Evolutionary conservation across 169 alveolate species (phyloP), one percentile per base, ranked within the genome.

Genomic region (Fabrea salina): DNA sequence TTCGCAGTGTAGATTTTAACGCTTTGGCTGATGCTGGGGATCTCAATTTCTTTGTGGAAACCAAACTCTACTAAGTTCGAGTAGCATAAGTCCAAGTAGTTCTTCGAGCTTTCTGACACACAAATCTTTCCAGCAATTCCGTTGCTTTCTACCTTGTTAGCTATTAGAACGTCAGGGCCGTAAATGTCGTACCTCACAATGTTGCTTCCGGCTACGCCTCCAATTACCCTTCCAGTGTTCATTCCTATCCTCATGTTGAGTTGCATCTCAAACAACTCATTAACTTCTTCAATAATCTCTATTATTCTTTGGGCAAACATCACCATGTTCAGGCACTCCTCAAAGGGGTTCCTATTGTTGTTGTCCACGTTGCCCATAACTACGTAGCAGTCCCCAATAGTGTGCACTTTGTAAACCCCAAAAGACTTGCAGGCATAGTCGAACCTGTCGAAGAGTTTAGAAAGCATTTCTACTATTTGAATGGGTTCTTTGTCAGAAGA

Each of bases 301-400:
- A 97, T 87, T 99, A 97, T 97, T 57, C 93, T 87, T 39, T 87
- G 88, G 5, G 97, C 97, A 95, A 93, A 91, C 61, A 87, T 92
- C 25, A 93, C 82, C 80, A 84, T 59, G 58, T 89, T 44, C 19
- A 44, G 19, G 53, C 53, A 44, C 16, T 44, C 53, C 53, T 44
- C 19, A 8, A 8, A 37, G 11, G n/a, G 22, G 25, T 72, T 30
- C 79, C 7, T n/a, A 11, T 6, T n/a, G 30, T 47, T 4, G 40
- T 57, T 76, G 4, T 93, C 99, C 2, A 98, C 98, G 83, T 96
- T 98, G 44, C 99, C 97, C 91, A 97, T 95, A 2, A 99, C 99
- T 5, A 98, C 99, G 82, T 98, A 98, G 57, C 99, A 99, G 86
- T 98, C 99, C 1, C 99, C 99, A 19, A 98, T 98, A 0, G 99